phyloP scores from a whole-genome alignment of 768 basidiomycete genomes.

The Lactifluus piperatus region DNA sequence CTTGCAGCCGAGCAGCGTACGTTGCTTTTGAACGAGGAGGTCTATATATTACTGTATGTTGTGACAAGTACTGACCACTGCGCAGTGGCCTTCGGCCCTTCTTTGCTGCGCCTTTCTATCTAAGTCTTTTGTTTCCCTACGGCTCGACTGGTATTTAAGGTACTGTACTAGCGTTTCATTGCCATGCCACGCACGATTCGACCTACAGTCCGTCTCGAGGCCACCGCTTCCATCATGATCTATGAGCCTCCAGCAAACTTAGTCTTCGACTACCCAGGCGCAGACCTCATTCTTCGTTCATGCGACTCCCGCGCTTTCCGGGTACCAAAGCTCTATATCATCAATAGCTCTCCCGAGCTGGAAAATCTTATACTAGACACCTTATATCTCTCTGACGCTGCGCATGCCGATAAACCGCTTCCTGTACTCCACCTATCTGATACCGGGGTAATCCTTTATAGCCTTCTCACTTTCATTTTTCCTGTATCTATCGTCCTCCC shows the following conservation, averaged over 20 bases:
- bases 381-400: background rate
- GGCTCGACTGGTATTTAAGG: background rate
- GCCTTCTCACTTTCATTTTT: slow-evolving; percentile 8
- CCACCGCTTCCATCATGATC: too few species aligned
- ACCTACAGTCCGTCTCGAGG: background rate
- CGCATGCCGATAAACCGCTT: background rate
- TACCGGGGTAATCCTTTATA: background rate
- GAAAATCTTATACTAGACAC: slow-evolving; percentile 44
- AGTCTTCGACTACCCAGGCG: slow-evolving; percentile 24
- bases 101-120: background rate
- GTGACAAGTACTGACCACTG: background rate
- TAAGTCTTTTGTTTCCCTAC: background rate
- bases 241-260: background rate
- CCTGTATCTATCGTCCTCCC: background rate
- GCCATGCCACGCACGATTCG: background rate
- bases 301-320: slow-evolving; percentile 36
- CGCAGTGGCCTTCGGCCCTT: background rate
- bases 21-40: background rate
- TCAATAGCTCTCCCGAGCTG: slow-evolving; percentile 35
- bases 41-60: background rate
- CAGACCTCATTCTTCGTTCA: slow-evolving; percentile 36
- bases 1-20: background rate
- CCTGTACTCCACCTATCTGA: background rate
- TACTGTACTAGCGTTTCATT: background rate
- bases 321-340: slow-evolving; percentile 35